These are phyloP conservation scores for Arthrobotrys sinensis DNA, from an alignment of 2,329 filamentous ascomycete genomes.

Conservation along the genomic window DNA sequence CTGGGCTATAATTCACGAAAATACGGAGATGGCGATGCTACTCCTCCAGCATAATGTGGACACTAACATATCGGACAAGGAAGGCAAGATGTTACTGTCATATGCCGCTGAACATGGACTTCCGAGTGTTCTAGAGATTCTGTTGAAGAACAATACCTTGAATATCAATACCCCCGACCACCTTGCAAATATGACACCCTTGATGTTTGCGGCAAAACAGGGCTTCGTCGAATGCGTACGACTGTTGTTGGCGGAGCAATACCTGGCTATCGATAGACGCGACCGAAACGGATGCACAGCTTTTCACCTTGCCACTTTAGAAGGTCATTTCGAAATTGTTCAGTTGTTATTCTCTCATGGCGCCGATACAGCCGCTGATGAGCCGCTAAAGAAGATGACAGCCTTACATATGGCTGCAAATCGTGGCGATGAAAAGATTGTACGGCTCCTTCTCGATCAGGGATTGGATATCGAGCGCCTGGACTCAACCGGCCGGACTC, in stretches of 20 bases:
- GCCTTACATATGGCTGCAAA: constrained; percentile 41
- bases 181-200: constrained; percentile 17
- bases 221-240: constrained; percentile 29
- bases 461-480: constrained; percentile 31
- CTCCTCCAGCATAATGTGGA: constrained; percentile 28
- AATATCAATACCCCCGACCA: constrained; percentile 15
- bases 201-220: constrained; percentile 38
- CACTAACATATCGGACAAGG: constrained; percentile 24
- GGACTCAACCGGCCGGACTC: constrained; percentile 8
- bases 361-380: constrained; percentile 14
- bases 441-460: constrained; percentile 28
- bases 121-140: constrained; percentile 2
- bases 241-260: constrained; percentile 11
- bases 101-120: constrained; percentile 39
- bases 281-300: constrained; percentile 30
- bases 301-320: constrained; percentile 14
- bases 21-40: constrained; percentile 36
- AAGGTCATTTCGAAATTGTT: constrained; percentile 20
- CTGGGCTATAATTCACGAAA: constrained; percentile 44
- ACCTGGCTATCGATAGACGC: constrained; percentile 20
- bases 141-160: constrained; percentile 1
- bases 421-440: constrained; percentile 23
- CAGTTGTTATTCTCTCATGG: constrained; percentile 32
- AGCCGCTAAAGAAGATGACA: not conserved
- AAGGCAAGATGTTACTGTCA: constrained; percentile 32